Conservation (phyloP, 495 filamentous ascomycete species). For the Hypoxylon lenormandii region DNA sequence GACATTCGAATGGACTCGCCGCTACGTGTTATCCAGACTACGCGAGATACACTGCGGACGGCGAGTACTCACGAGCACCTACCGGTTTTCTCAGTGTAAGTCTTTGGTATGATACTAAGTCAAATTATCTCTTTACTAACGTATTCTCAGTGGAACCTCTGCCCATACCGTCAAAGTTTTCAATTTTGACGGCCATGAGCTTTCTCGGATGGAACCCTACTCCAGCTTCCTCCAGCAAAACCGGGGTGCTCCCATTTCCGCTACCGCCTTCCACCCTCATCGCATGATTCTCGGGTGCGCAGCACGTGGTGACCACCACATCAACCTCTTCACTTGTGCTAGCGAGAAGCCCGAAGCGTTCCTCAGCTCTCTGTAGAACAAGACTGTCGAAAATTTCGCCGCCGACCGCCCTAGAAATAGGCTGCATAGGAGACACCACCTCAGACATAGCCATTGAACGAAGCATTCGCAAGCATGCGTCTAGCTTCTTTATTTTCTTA, state of each 20-base stretch:
- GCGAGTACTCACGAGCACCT: conserved; percentile 96
- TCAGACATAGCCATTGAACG: background rate
- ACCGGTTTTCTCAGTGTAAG: conserved; percentile 95
- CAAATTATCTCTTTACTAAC: conserved; percentile 46
- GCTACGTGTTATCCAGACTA: conserved; percentile 77
- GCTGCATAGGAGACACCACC: background rate
- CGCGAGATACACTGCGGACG: conserved; percentile 81
- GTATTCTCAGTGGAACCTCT: conserved; percentile 76
- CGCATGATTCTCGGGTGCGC: conserved; percentile 89
- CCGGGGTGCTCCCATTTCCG: conserved; percentile 80
- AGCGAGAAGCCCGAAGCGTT: conserved; percentile 51
- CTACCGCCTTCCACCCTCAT: conserved; percentile 95
- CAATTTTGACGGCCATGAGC: conserved; percentile 80
- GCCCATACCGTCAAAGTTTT: conserved; percentile 89
- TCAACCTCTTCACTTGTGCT: conserved; percentile 77
- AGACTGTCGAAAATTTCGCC: background rate
- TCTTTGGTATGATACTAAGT: conserved; percentile 39
- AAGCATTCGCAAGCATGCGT: no score
- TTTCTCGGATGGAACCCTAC: conserved; percentile 87
- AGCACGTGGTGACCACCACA: conserved; percentile 75
- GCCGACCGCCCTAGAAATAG: background rate
- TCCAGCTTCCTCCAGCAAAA: conserved; percentile 85
- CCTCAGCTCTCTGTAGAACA: conserved; percentile 31
- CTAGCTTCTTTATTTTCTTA: background rate
- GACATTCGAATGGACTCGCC: conserved; percentile 87